phyloP scores from a whole-genome alignment of 495 filamentous ascomycete genomes.

The Cairneyella variabilis region DNA sequence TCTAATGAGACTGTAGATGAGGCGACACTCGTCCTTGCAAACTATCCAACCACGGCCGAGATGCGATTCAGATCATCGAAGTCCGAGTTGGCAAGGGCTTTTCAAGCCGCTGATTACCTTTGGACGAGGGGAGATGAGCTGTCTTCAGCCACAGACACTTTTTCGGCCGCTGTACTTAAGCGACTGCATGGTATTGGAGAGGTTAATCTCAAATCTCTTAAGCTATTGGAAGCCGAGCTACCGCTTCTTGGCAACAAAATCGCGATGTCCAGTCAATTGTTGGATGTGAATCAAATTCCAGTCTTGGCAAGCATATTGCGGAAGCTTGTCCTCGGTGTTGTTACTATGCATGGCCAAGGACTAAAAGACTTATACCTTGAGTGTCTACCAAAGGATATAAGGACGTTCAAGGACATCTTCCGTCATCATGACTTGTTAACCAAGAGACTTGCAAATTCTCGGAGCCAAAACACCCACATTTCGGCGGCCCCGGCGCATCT shows the following conservation, averaged over 20 bases:
- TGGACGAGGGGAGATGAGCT: slow-evolving; percentile 30
- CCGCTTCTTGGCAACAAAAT: slow-evolving; percentile 55
- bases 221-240: slow-evolving; percentile 62
- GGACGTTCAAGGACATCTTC: too few species aligned
- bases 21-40: slow-evolving; percentile 39
- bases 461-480: background rate
- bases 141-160: slow-evolving; percentile 46
- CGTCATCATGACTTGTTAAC: too few species aligned
- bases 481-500: slow-evolving; percentile 16
- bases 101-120: slow-evolving; percentile 42
- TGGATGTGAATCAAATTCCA: slow-evolving; percentile 17
- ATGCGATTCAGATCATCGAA: slow-evolving; percentile 41
- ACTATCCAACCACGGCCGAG: slow-evolving; percentile 37
- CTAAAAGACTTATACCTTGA: background rate
- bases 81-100: slow-evolving; percentile 28
- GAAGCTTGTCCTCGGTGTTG: slow-evolving; percentile 6
- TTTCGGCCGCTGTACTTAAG: slow-evolving; percentile 53
- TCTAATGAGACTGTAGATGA: slow-evolving; percentile 8
- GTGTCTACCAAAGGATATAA: background rate
- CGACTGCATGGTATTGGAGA: slow-evolving; percentile 49
- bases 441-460: background rate
- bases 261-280: slow-evolving; percentile 31
- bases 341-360: slow-evolving; percentile 11
- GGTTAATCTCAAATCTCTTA: slow-evolving; percentile 56
- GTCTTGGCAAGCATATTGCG: slow-evolving; percentile 11